Evolutionary conservation across 2,329 filamentous ascomycete species (phyloP).

Genomic region (Verticillium klebahnii): DNA sequence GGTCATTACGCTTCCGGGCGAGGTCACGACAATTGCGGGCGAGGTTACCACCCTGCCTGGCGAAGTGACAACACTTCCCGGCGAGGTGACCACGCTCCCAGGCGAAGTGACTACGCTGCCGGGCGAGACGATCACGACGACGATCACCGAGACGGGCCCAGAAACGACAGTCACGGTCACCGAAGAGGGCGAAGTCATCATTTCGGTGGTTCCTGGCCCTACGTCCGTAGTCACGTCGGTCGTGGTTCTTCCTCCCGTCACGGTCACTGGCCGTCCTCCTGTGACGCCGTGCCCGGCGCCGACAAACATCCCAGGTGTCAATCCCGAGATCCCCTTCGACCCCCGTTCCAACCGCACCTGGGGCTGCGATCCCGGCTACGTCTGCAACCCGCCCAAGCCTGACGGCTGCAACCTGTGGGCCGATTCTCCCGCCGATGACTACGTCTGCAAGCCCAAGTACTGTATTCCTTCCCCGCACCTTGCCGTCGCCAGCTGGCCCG

Average conservation of each 20-base stretch:
- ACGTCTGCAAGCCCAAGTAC: constrained; percentile 37
- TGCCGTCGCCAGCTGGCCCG: constrained; percentile 34
- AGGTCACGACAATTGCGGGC: constrained; percentile 19
- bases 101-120: constrained; percentile 17
- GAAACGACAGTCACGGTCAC: constrained; percentile 26
- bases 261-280: constrained; percentile 20
- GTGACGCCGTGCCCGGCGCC: constrained; percentile 40
- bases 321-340: constrained; percentile 19
- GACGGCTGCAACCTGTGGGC: constrained; percentile 46
- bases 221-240: constrained; percentile 14
- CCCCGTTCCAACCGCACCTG: constrained; percentile 40
- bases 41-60: constrained; percentile 7
- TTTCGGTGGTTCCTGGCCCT: constrained; percentile 19
- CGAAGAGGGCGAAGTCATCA: constrained; percentile 20
- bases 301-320: constrained; percentile 25
- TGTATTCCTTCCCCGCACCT: constrained; percentile 39
- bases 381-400: constrained; percentile 49
- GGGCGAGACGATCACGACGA: constrained; percentile 24
- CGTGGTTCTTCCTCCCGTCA: constrained; percentile 18
- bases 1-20: neutral
- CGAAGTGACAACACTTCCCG: constrained; percentile 8
- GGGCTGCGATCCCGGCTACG: constrained; percentile 47
- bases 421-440: constrained; percentile 38
- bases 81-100: constrained; percentile 12
- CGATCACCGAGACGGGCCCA: constrained; percentile 22